phyloP scores from a whole-genome alignment of 768 basidiomycete genomes.

The Cystofilobasidium macerans region DNA sequence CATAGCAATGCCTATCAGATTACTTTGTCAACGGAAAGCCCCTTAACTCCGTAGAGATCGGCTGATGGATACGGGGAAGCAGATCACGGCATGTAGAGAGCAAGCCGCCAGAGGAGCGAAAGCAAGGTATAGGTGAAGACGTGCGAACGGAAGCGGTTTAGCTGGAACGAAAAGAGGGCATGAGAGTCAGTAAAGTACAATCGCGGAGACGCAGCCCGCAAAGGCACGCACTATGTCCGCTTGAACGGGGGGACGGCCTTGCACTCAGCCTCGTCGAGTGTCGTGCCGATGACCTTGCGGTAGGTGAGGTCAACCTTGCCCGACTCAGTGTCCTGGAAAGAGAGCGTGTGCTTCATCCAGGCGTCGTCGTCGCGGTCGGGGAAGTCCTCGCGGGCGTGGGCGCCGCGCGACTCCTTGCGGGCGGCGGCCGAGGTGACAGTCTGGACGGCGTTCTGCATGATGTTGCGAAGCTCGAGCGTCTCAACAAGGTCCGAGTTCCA shows the following conservation, averaged over 20 bases:
- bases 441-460: constrained; percentile 88
- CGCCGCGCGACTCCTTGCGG: constrained; percentile 94
- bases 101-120: background rate
- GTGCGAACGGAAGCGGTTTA: background rate
- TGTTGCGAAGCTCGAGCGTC: constrained; percentile 90
- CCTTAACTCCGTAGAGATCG: too few relatives aligned
- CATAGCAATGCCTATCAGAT: background rate
- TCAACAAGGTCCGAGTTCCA: constrained; percentile 64
- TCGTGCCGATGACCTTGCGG: constrained; percentile 69
- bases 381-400: constrained; percentile 95
- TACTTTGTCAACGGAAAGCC: background rate
- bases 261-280: constrained; percentile 72
- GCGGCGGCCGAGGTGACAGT: constrained; percentile 72
- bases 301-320: constrained; percentile 85
- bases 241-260: constrained; percentile 91
- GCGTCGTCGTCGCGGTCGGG: constrained; percentile 92
- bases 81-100: background rate
- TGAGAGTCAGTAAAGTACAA: background rate
- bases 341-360: constrained; percentile 66
- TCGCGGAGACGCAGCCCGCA: background rate
- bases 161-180: background rate
- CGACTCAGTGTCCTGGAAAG: constrained; percentile 61
- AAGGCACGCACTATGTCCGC: constrained; percentile 59
- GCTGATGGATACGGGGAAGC: background rate
- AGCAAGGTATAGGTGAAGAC: background rate